phyloP scores from a whole-genome alignment of 495 filamentous ascomycete species.

The Aspergillus leporis region DNA sequence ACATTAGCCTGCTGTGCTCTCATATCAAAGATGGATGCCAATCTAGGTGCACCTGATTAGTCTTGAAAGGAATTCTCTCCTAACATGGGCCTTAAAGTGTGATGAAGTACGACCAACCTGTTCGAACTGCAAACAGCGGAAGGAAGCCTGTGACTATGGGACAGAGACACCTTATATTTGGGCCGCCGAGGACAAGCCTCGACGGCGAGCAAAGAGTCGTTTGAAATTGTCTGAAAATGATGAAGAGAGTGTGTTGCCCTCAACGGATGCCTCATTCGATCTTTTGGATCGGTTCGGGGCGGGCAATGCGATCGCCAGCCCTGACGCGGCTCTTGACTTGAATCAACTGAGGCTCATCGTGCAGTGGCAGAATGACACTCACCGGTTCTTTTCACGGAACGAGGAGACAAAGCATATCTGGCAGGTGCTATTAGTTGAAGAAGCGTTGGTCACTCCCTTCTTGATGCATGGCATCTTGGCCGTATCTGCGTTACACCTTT shows the following conservation, averaged over 20 bases:
- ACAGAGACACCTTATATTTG: constrained; percentile 20
- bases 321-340: constrained; percentile 15
- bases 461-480: constrained; percentile 40
- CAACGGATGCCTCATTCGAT: constrained; percentile 7
- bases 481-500: constrained; percentile 37
- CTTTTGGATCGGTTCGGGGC: constrained; percentile 6
- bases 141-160: constrained; percentile 25
- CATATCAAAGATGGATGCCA: too few relatives aligned
- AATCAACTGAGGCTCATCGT: constrained; percentile 23
- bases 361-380: constrained; percentile 28
- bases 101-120: constrained; percentile 28
- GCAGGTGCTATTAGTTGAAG: constrained; percentile 31
- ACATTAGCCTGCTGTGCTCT: neutral
- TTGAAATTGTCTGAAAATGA: neutral
- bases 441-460: constrained; percentile 35
- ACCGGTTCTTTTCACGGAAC: constrained; percentile 21
- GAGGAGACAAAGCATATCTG: constrained; percentile 28
- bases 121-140: constrained; percentile 19
- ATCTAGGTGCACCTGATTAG: too few relatives aligned
- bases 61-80: neutral
- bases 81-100: constrained; percentile 17
- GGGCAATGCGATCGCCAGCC: neutral
- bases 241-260: neutral
- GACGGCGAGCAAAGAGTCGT: neutral
- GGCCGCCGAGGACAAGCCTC: constrained; percentile 4